Evolutionary conservation across 2,329 filamentous ascomycete genomes (phyloP), one percentile per base, ranked within the genome.

Genomic region (Bipolaris gigantea): DNA sequence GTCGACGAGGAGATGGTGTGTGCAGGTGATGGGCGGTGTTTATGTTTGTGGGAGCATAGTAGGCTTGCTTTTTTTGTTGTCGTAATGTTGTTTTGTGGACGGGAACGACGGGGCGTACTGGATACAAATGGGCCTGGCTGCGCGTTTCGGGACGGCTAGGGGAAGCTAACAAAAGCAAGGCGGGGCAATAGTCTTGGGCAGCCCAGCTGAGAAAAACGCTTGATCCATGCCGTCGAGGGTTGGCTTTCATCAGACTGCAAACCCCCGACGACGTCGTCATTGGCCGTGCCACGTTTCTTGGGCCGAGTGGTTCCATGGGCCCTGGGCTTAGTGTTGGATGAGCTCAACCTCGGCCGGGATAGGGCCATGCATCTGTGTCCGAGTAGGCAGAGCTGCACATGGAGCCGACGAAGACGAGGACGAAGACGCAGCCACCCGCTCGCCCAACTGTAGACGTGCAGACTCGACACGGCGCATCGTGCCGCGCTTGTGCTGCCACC

Each of bases 221-320:
- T 52, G 53, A 51, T 43, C 53, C 53, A 55, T 55, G 53, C 53
- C 47, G 42, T 47, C n/a, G 16, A 41, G 41, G 42, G 48, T 41
- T 46, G 41, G 48, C 48, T 42, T 42, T 36, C 47, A 51, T 55
- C 36, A 32, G 35, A 38, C 36, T 30, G 47, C 52, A 16, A 27
- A 33, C 15, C 27, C 30, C 48, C 36, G 42, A 15, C 15, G n/a
- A 16, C n/a, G 2, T 5, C n/a, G 36, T 45, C 9, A 45, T 55
- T 46, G 52, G 41, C 10, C 6, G 15, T 16, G n/a, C 11, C 5
- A 15, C n/a, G 19, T 30, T 30, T 42, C 23, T 23, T n/a, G 44
- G 33, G 44, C 38, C 39, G 18, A 25, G 16, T 36, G 30, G 21
- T 30, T 21, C 38, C 32, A 48, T 33, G 52, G 52, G 30, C 33